Evolutionary conservation across 768 basidiomycete species (phyloP).

Genomic region (Candolleomyces efflorescens): DNA sequence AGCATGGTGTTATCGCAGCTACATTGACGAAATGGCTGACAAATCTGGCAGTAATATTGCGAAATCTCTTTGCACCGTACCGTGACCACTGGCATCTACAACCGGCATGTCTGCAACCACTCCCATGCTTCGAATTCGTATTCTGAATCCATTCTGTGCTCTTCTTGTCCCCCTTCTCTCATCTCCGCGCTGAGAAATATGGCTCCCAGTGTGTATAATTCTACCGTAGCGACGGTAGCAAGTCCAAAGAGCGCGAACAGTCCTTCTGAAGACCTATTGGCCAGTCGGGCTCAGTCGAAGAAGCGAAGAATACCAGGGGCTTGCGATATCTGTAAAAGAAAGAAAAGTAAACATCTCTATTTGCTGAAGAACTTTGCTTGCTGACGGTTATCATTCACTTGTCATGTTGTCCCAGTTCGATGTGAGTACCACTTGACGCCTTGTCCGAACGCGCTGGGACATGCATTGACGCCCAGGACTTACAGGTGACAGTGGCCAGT

Average conservation of each 20-base stretch:
- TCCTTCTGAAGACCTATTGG: background rate
- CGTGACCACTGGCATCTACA: background rate
- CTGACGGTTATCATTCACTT: conserved; percentile 5
- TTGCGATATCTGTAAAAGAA: conserved; percentile 69
- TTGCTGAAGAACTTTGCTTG: background rate
- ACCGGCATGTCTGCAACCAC: too few species aligned
- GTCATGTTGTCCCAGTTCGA: conserved; percentile 22
- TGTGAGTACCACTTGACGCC: conserved; percentile 20
- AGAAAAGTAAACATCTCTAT: conserved; percentile 50
- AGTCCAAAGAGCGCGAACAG: background rate
- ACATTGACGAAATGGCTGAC: conserved; percentile 10
- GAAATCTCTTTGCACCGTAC: conserved; percentile 5
- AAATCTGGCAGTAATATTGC: conserved; percentile 8
- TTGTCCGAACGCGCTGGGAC: conserved; percentile 3
- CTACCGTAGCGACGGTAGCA: background rate
- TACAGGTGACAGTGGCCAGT: conserved; percentile 65
- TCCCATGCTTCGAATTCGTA: too few species aligned
- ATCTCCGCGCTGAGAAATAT: background rate
- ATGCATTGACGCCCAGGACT: background rate
- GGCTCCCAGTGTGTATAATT: background rate
- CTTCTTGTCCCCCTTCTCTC: background rate
- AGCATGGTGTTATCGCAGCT: conserved; percentile 3
- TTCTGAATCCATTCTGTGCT: background rate
- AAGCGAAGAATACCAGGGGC: conserved; percentile 61
- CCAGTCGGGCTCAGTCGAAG: conserved; percentile 29